Conservation (phyloP, 2,329 filamentous ascomycete species). For the Byssoonygena ceratinophila region DNA sequence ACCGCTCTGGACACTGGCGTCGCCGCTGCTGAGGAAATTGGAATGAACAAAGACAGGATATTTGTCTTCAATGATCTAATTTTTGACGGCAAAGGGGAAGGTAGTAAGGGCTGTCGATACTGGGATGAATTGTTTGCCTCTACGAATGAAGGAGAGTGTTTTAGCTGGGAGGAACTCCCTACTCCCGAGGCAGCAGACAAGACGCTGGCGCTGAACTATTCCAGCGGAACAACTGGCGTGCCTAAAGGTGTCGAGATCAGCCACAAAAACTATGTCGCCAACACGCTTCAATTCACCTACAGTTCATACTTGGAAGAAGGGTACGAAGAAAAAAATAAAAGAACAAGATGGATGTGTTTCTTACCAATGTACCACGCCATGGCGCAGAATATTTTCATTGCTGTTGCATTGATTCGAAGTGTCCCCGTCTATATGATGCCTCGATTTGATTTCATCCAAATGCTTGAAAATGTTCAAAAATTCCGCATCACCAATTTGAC, state of each 20-base stretch:
- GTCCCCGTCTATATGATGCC: constrained; percentile 68
- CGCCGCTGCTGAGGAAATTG: constrained; percentile 52
- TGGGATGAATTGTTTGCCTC: constrained; percentile 54
- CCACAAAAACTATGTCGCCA: constrained; percentile 67
- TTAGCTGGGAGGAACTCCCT: constrained; percentile 49
- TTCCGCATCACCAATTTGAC: constrained; percentile 57
- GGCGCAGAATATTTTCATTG: constrained; percentile 60
- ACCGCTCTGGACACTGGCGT: constrained; percentile 52
- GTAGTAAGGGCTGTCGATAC: constrained; percentile 41
- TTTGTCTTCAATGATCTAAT: constrained; percentile 56
- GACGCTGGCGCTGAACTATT: constrained; percentile 66
- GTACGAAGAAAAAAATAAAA: constrained; percentile 36
- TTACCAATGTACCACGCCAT: constrained; percentile 68
- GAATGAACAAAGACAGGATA: constrained; percentile 46
- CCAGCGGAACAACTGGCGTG: constrained; percentile 61
- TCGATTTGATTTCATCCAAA: constrained; percentile 62
- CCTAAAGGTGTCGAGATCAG: constrained; percentile 76
- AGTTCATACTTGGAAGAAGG: constrained; percentile 40
- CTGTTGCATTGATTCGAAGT: constrained; percentile 46
- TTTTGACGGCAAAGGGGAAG: constrained; percentile 34
- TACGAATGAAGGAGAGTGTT: constrained; percentile 44
- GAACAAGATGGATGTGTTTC: constrained; percentile 50
- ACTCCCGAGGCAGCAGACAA: constrained; percentile 26
- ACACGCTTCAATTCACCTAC: constrained; percentile 51
- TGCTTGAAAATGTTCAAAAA: constrained; percentile 57